Conservation (phyloP, 495 filamentous ascomycete genomes). For the Neurospora sp. region DNA sequence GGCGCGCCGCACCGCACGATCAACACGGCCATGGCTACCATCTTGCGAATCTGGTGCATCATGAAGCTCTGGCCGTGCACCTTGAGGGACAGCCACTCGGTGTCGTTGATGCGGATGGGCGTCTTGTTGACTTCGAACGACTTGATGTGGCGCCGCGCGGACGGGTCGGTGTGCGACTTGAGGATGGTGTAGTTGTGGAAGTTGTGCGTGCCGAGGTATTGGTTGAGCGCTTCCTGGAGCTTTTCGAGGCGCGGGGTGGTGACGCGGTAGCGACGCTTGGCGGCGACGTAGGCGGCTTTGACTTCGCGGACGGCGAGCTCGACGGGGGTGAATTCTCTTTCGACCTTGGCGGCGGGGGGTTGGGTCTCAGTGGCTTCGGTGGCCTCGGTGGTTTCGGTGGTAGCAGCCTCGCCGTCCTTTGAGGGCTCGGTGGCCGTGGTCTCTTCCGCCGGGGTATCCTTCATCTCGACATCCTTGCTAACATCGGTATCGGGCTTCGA, state of each 20-base stretch:
- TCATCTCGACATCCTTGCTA: conserved; percentile 5
- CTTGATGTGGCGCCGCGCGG: conserved; percentile 78
- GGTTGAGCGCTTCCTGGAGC: conserved; percentile 58
- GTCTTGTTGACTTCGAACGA: conserved; percentile 64
- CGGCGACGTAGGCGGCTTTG: conserved; percentile 64
- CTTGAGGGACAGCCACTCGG: conserved; percentile 89
- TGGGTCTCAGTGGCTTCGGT: background rate
- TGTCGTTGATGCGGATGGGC: conserved; percentile 77
- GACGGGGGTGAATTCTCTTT: conserved; percentile 33
- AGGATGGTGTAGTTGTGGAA: conserved; percentile 96
- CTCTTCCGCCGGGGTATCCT: conserved; percentile 2
- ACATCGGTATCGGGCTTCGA: conserved; percentile 5
- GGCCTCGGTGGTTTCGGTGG: conserved; percentile 1
- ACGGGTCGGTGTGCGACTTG: conserved; percentile 68
- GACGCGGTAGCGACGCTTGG: conserved; percentile 75
- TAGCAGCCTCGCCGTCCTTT: background rate
- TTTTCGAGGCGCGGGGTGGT: conserved; percentile 56
- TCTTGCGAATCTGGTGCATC: conserved; percentile 99
- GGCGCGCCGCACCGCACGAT: conserved; percentile 70
- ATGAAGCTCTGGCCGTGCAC: conserved; percentile 98
- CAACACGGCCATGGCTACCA: conserved; percentile 88
- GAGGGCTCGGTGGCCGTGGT: background rate
- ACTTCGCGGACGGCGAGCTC: conserved; percentile 60
- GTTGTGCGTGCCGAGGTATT: conserved; percentile 73
- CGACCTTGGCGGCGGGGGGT: conserved; percentile 5